Base-by-base conservation (phyloP, 345 rosid genomes). In the Brassica incana region DNA sequence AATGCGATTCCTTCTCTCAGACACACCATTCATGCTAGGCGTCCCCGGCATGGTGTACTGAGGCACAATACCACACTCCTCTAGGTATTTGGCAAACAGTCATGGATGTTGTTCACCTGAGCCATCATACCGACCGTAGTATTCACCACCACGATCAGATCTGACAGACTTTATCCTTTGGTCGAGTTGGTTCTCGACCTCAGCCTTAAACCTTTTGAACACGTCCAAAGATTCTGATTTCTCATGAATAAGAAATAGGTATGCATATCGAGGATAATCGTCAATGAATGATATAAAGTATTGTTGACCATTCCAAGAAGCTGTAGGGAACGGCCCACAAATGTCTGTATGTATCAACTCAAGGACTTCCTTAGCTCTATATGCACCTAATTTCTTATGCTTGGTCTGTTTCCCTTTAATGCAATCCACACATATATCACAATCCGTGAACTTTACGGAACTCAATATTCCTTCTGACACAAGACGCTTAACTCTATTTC, bases 331-430 rank as follows among this genome's bases (percentile, higher is more conserved):
- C 6, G 23, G 40, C 10, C 73, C 62, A 15, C 2, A 69, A 52
- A 29, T 69, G 16, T 20, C 1, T 0, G 45, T 69, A 52, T 69
- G 62, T 69, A 69, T 69, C 20, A 50, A 69, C 63, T 69, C 43
- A 69, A 69, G 40, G 25, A 69, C 1, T 30, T 52, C 5, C 1
- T 0, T 52, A 52, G 62, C 73, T 52, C 14, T 52, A 23, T 50
- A 29, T 50, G 27, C 73, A 48, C 40, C 4, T 2, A 29, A 7
- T 48, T 8, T 69, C 40, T 27, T 50, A 8, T 69, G 15, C 27
- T 10, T 67, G 6, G 25, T 65, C 1, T 74, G 50, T 65, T 74
- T 73, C 11, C 61, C 18, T 50, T 64, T 74, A 32, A 50, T 50
- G 15, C 35, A 74, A 30, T 74, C 35, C 12, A 64, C 63, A 74